Percentiles rank a stretch among this genome's conserved stretches.
phyloP scores from a whole-genome alignment of 2,329 filamentous ascomycete species.

The Microdochium paspali region DNA sequence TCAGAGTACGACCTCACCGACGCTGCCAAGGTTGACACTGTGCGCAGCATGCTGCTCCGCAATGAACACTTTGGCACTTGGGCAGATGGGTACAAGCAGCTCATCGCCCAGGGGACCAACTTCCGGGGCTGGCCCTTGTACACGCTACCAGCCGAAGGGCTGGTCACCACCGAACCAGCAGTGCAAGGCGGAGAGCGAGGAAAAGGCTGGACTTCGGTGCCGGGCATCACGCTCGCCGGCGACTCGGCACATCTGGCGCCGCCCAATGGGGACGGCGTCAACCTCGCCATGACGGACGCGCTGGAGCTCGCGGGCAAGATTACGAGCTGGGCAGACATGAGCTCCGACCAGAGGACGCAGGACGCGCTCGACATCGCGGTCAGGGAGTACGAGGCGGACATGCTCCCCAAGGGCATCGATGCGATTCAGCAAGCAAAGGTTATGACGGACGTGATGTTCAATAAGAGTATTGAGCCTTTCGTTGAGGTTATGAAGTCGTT shows the following conservation, averaged over 20 bases:
- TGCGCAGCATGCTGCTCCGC: neutral
- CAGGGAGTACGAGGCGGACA: neutral
- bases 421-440: neutral
- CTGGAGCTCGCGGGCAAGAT: neutral
- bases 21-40: neutral
- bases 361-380: neutral
- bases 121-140: conserved; percentile 21
- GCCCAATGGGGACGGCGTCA: neutral
- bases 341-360: neutral
- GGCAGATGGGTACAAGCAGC: neutral
- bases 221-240: conserved; percentile 38
- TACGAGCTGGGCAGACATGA: neutral
- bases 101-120: conserved; percentile 5
- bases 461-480: neutral
- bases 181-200: conserved; percentile 11
- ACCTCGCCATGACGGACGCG: neutral
- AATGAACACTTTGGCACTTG: neutral
- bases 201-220: conserved; percentile 11
- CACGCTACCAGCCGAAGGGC: conserved; percentile 7
- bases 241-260: conserved; percentile 36
- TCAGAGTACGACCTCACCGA: neutral
- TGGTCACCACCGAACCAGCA: too few relatives aligned
- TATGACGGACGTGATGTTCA: neutral
- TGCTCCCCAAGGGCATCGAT: neutral
- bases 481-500: neutral